phyloP scores from a whole-genome alignment of 108 stramenopile species.

The Skeletonema grethae region DNA sequence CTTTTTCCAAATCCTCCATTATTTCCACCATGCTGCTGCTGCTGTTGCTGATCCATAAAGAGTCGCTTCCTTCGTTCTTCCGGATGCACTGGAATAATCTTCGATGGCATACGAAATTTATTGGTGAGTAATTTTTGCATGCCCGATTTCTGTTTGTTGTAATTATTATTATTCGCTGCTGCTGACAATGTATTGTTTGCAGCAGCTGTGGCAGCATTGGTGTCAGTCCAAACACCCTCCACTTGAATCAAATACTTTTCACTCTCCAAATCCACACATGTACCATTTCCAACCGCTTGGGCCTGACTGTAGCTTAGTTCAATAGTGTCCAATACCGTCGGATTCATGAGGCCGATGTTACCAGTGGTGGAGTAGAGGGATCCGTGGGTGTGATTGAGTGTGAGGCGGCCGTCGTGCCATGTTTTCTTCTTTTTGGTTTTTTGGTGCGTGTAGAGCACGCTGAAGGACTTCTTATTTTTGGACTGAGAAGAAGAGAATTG shows the following conservation, averaged over 20 bases:
- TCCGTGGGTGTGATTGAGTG: conserved; percentile 30
- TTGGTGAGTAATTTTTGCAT: conserved; percentile 66
- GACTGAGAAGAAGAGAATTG: too few species aligned
- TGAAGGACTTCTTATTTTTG: conserved; percentile 18
- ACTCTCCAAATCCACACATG: conserved; percentile 19
- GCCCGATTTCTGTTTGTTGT: conserved; percentile 3
- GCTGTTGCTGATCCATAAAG: conserved; percentile 42
- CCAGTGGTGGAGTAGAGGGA: conserved; percentile 60
- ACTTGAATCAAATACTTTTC: conserved; percentile 50
- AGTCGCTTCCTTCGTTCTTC: conserved; percentile 12
- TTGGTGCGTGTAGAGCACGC: conserved; percentile 73
- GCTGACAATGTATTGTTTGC: background rate
- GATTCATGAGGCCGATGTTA: conserved; percentile 28
- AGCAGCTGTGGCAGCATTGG: background rate
- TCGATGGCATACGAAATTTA: conserved; percentile 66
- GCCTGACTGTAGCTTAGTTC: conserved; percentile 32
- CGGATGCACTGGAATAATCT: conserved; percentile 52
- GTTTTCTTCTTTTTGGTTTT: conserved; percentile 83
- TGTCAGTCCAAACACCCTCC: conserved; percentile 22
- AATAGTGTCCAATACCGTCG: conserved; percentile 32
- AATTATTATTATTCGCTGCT: background rate
- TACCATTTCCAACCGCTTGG: background rate
- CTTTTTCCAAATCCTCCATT: background rate
- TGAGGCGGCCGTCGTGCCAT: conserved; percentile 80
- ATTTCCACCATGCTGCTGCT: conserved; percentile 11